Evolutionary conservation across 768 basidiomycete species (phyloP).

Genomic region (Daedalea quercina): DNA sequence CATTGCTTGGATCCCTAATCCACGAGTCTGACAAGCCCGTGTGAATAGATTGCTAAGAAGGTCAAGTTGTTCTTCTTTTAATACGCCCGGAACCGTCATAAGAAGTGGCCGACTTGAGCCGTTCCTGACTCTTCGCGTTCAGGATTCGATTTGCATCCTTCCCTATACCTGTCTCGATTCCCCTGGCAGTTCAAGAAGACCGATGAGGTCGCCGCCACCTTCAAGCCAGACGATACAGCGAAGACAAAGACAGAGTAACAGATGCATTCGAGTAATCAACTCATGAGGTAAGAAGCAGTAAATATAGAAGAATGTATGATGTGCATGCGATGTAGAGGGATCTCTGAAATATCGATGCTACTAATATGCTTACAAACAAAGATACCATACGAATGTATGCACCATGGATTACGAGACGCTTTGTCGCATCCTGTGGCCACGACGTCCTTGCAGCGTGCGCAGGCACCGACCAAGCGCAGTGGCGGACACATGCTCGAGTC

Average conservation of each 20-base stretch:
- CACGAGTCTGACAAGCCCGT: neutral
- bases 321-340: no score
- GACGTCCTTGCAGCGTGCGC: no score
- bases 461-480: no score
- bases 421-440: no score
- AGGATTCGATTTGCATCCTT: conserved; percentile 96
- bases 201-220: conserved; percentile 69
- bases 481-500: no score
- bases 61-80: conserved; percentile 98
- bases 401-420: no score
- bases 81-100: conserved; percentile 93
- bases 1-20: no score
- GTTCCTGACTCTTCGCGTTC: conserved; percentile 10
- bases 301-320: no score
- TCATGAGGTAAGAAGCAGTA: neutral
- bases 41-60: conserved; percentile 81
- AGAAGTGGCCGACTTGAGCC: conserved; percentile 22
- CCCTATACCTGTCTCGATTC: conserved; percentile 92
- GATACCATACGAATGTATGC: no score
- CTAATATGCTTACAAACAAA: no score
- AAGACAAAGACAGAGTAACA: neutral
- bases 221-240: conserved; percentile 25
- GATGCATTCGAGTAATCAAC: neutral
- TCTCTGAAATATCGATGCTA: neutral
- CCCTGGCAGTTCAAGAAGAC: conserved; percentile 97